A percentile compares a stretch with the other conserved stretches of the same genome.
Evolutionary conservation across 2,329 filamentous ascomycete species (phyloP).

Genomic region (Escovopsis sp.): DNA sequence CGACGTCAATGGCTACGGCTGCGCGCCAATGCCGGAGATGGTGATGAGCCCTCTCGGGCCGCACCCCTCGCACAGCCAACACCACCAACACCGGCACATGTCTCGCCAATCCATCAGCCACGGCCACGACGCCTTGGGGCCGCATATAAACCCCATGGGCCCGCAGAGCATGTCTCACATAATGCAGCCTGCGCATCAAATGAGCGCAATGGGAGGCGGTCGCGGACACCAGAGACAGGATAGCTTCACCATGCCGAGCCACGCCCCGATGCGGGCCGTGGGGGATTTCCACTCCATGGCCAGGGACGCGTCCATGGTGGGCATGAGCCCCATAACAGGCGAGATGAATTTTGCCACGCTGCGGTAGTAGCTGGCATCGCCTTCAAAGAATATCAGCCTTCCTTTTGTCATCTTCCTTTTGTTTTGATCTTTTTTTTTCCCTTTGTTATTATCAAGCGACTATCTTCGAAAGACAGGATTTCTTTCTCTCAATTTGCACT

Average conservation of each 20-base stretch:
- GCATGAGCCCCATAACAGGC: conserved; percentile 15
- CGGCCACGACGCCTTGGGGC: conserved; percentile 16
- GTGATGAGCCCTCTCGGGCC: conserved; percentile 34
- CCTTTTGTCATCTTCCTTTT: conserved; percentile 1
- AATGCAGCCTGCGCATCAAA: conserved; percentile 15
- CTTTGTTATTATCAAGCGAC: background rate
- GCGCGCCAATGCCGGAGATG: conserved; percentile 36
- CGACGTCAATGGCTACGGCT: conserved; percentile 27
- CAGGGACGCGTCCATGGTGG: conserved; percentile 22
- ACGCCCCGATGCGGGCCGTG: conserved; percentile 13
- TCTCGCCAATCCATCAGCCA: conserved; percentile 17
- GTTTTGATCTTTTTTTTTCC: background rate
- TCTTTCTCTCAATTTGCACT: background rate
- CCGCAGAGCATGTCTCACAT: conserved; percentile 13
- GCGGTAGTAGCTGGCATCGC: conserved; percentile 1
- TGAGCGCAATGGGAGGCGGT: conserved; percentile 16
- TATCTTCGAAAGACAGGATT: too few species aligned
- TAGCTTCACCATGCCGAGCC: conserved; percentile 18
- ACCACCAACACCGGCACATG: conserved; percentile 16
- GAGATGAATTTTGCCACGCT: conserved; percentile 15
- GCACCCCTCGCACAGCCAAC: conserved; percentile 11
- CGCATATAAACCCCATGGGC: conserved; percentile 13
- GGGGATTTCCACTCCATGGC: conserved; percentile 36
- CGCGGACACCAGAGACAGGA: conserved; percentile 16
- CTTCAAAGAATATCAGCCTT: too few species aligned